A percentile compares a stretch with the other conserved stretches of the same genome.
Conservation (phyloP, 768 basidiomycete species). For the Coprinellus aureogranulatus region DNA sequence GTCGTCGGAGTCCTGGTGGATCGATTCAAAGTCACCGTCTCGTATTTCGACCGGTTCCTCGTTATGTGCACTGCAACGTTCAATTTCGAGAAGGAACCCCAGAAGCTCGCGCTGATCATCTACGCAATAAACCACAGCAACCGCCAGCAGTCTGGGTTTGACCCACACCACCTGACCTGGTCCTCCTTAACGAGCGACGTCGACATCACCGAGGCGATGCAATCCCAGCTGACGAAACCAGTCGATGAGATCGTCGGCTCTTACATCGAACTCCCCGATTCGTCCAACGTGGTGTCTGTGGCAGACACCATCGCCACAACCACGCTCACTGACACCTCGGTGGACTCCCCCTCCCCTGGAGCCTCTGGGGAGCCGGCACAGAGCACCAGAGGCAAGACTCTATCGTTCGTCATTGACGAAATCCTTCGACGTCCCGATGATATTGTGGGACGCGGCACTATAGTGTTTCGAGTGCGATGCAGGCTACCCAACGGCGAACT, state of each 20-base stretch:
- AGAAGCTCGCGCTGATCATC: slow-evolving; percentile 18
- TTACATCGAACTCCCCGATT: too few relatives aligned
- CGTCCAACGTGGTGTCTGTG: too few relatives aligned
- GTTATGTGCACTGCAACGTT: slow-evolving; percentile 18
- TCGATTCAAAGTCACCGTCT: slow-evolving; percentile 15
- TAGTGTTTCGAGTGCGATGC: too few relatives aligned
- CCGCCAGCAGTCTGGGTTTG: slow-evolving; percentile 14
- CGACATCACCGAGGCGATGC: not conserved
- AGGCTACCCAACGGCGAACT: not conserved
- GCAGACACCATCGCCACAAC: not conserved
- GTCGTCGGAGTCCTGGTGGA: slow-evolving; percentile 21
- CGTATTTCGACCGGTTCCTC: slow-evolving; percentile 27
- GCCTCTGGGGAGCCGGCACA: too few relatives aligned
- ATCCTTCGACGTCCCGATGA: too few relatives aligned
- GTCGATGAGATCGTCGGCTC: not conserved
- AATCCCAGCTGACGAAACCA: not conserved
- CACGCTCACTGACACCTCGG: too few relatives aligned
- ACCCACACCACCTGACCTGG: slow-evolving; percentile 11
- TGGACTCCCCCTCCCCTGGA: too few relatives aligned
- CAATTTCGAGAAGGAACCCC: slow-evolving; percentile 14
- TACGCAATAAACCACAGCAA: slow-evolving; percentile 14
- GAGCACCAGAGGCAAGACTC: too few relatives aligned
- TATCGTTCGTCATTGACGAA: too few relatives aligned
- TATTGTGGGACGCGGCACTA: too few relatives aligned
- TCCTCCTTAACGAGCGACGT: not conserved